phyloP scores from a whole-genome alignment of 805 yeast genomes.

The Saturnispora diversa region DNA sequence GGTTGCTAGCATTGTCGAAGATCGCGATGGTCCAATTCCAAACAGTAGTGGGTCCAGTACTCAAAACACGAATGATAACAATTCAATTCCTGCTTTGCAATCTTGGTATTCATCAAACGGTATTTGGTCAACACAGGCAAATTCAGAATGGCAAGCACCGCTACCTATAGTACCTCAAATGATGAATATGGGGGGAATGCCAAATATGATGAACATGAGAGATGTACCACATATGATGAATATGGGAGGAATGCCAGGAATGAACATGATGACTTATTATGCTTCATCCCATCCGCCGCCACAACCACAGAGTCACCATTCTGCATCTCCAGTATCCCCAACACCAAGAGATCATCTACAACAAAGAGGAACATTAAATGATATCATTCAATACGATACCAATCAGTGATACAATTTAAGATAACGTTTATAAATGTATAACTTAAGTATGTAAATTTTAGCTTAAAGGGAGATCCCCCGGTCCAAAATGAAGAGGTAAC shows the following conservation, averaged over 20 bases:
- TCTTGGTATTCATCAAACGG: constrained; percentile 1
- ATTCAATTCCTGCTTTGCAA: neutral
- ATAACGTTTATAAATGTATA: neutral
- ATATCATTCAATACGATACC: neutral
- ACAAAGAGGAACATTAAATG: too few relatives aligned
- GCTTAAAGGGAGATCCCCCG: constrained; percentile 44
- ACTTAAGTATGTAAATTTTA: constrained; percentile 1
- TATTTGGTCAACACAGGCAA: neutral
- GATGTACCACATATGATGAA: too few relatives aligned
- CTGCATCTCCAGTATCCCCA: too few relatives aligned
- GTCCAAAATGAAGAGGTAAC: constrained; percentile 83
- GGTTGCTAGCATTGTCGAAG: constrained; percentile 4
- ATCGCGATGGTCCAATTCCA: neutral
- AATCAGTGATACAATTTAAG: neutral
- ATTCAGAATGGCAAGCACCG: neutral
- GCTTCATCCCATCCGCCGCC: too few relatives aligned
- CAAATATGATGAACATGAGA: too few relatives aligned
- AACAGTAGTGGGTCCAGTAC: neutral
- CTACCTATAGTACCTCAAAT: neutral
- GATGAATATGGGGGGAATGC: too few relatives aligned
- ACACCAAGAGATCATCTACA: too few relatives aligned
- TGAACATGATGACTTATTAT: too few relatives aligned
- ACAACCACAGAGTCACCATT: too few relatives aligned
- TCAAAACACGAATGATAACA: neutral
- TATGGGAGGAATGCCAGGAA: too few relatives aligned